Evolutionary conservation across 2,329 filamentous ascomycete species (phyloP), one percentile per base, ranked within the genome.

Genomic region (Claviceps fusiformis): DNA sequence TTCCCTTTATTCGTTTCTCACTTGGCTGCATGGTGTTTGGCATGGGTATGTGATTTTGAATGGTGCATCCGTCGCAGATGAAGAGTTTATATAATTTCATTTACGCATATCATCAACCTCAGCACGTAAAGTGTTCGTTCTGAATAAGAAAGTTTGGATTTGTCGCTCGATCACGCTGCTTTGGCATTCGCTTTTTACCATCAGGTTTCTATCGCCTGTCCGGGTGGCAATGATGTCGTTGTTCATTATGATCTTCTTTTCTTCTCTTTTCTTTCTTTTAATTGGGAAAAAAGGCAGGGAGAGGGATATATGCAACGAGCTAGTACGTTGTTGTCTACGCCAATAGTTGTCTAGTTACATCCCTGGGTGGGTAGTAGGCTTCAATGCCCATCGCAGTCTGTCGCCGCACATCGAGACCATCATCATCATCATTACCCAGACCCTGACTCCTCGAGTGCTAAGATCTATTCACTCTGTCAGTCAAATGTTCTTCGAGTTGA

Each of bases 381-480:
- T 19, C 33, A 6, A 27, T 33, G 24, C 11, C 10, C 10, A 45
- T 17, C 39, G 6, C 39, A 33, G 45, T 8, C 5, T 44, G 33
- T 52, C 10, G 39, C 39, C 39, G n/a, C 6, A 35, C 29, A 24
- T 24, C 27, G 15, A 13, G 44, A 10, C 17, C 39, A 15, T 19
- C 13, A 3, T 27, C 5, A 39, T 8, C 11, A 44, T 51, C 46
- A 55, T 15, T 39, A 31, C 45, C 27, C 44, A 17, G 44, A 29
- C n/a, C 33, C 50, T 33, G 35, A 35, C 39, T 64, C 61, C 58
- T 75, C 72, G 19, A 77, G 68, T 17, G 78, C 80, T 53, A 83
- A 69, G 24, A 82, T 72, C 80, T 56, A 15, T 33, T 47, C 35
- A 19, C 29, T 47, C 7, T n/a, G 41, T 56, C 33, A 50, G 52